Base-by-base conservation (phyloP, 352 stramenopile genomes). In the Phytopythium helicoides region DNA sequence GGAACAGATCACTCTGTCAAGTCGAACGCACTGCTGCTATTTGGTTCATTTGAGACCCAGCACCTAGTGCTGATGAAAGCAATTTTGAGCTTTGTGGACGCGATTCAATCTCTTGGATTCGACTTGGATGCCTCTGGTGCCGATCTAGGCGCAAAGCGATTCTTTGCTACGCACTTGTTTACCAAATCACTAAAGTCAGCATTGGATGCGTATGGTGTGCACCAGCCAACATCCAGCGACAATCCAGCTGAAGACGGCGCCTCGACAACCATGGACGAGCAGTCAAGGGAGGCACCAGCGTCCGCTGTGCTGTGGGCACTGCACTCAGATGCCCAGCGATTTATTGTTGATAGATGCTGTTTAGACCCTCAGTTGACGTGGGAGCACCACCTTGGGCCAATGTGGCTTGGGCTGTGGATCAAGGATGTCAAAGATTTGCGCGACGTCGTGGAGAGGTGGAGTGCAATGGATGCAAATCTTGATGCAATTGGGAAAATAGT, bases 351-450 rank as follows among this genome's bases (percentile, higher is more conserved):
- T 31, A 74, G 87, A 37, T 89, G 76, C 35, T 76, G 91, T 41
- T 45, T 28, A 10, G 42, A 68, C 19, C 62, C 73, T 1, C 58
- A 76, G 36, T 72, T 84, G 48, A 71, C 63, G n/a, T 94, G 84
- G 84, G 60, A 79, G 5, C 70, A 82, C 1, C 59, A 71, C 37
- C 48, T 91, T 14, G 69, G 73, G 12, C 78, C 78, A 19, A 61
- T 91, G 52, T 94, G 84, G 84, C 59, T 89, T 11, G 81, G 76
- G 23, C 59, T 94, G 22, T 94, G 84, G 84, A 66, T 94, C 26
- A 87, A 87, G 48, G 81, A 92, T 58, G 73, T 82, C 0, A 81
- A 79, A 45, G 74, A 92, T 38, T 47, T 94, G 25, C 68, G 81
- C 39, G 57, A 45, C 18, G 78, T 92, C 45, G 57, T 91, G 8